Percentiles rank a stretch among this genome's conserved stretches.
phyloP scores from a whole-genome alignment of 1,284 basidiomycete genomes.

The Gomphus bonarii region DNA sequence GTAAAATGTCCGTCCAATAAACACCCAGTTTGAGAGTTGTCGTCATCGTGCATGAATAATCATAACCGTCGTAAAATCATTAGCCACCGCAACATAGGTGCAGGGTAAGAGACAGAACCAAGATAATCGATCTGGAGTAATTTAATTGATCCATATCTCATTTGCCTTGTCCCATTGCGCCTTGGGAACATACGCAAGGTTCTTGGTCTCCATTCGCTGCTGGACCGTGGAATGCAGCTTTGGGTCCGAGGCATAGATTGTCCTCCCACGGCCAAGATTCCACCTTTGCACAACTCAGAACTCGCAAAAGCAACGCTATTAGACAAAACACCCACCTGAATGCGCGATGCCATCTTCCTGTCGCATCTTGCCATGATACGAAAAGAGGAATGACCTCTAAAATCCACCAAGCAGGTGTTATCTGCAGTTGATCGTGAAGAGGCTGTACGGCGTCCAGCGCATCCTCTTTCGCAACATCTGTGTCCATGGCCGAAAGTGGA shows the following conservation, averaged over 20 bases:
- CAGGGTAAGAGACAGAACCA: too few species aligned
- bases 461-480: slow-evolving; percentile 6
- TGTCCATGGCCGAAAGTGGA: not conserved
- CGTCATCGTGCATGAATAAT: not conserved
- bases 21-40: not conserved
- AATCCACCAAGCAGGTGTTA: slow-evolving; percentile 28
- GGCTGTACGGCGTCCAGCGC: slow-evolving; percentile 22
- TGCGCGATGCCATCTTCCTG: slow-evolving; percentile 25
- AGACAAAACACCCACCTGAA: slow-evolving; percentile 22
- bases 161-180: slow-evolving; percentile 29
- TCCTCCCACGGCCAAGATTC: slow-evolving; percentile 38
- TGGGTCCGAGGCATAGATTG: slow-evolving; percentile 30
- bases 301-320: not conserved
- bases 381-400: slow-evolving; percentile 31
- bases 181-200: slow-evolving; percentile 38
- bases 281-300: slow-evolving; percentile 6
- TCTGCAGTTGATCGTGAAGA: slow-evolving; percentile 26
- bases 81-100: not conserved
- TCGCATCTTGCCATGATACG: slow-evolving; percentile 26
- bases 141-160: slow-evolving; percentile 1
- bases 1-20: not conserved
- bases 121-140: too few species aligned
- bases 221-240: slow-evolving; percentile 44
- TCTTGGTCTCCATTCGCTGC: slow-evolving; percentile 33
- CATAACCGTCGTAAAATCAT: not conserved